Evolutionary conservation across 441 rosid species (phyloP), one percentile per base, ranked within the genome.

Genomic region (Pelargonium citronellum): DNA sequence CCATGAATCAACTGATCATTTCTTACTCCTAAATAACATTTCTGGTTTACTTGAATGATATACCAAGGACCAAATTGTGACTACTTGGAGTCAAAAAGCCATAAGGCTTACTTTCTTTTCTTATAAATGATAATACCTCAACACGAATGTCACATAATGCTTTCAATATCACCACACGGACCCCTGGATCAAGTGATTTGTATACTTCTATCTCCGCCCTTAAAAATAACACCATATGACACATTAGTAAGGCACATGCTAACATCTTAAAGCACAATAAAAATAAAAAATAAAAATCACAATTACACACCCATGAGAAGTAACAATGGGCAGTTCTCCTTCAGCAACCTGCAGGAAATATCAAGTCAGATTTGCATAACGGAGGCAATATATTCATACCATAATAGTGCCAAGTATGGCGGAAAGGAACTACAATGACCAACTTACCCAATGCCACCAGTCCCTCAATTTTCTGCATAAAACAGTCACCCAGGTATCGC

Each of bases 361-460:
- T 20, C 74, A 57, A 66, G 66, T 82, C 61, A 81, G 66, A 67
- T 74, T 68, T 64, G 61, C 37, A 67, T 39, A 69, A 63, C 51
- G 13, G 65, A 30, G 15, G 19, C 62, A 16, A 55, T 55, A 9
- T 44, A 64, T 69, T 20, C 49, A 67, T 13, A 77, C 57, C 63
- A 43, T 22, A 73, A 20, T 4, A 57, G 43, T 55, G 64, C 78
- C 68, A 74, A 46, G 69, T 65, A 69, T 60, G 37, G 69, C 64
- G 15, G 64, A 74, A 78, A 79, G 82, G 66, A 20, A 67, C 72
- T 65, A 64, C 9, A 79, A 70, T 67, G 74, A 69, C 70, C 58
- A 57, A 79, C 75, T 86, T 90, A 95, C 99, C 99, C 97, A 92
- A 78, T 89, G 97, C 99, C 99, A 95, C 90, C 98, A 91, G 83